Percentiles rank a stretch among this genome's conserved stretches.
These are phyloP conservation scores for Solanum medicagineum DNA, from an alignment of 257 asterid genomes.

Conservation along the genomic window DNA sequence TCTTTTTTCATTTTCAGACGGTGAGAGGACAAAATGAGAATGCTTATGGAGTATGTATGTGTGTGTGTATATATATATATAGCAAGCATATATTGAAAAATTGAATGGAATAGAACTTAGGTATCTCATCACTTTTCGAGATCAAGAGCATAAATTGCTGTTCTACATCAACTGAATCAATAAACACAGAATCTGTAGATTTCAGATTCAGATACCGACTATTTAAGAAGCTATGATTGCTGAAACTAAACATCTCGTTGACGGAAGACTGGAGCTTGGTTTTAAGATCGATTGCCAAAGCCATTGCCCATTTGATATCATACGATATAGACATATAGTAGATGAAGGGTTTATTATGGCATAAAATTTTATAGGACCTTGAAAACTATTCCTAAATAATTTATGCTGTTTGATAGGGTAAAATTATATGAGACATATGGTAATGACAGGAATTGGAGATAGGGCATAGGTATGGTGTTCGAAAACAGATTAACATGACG, in stretches of 20 bases:
- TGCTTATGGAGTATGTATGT: background rate
- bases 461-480: background rate
- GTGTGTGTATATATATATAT: background rate
- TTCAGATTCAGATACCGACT: background rate
- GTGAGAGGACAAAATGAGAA: background rate
- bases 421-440: background rate
- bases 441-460: background rate
- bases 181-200: background rate
- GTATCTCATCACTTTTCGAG: background rate
- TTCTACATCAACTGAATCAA: background rate
- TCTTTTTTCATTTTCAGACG: background rate
- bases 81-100: background rate
- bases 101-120: background rate
- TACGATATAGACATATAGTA: background rate
- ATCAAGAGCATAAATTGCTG: background rate
- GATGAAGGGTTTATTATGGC: background rate
- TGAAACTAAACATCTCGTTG: background rate
- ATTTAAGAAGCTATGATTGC: background rate
- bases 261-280: background rate
- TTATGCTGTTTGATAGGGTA: background rate
- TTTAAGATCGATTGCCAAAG: background rate
- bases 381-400: background rate
- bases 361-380: background rate
- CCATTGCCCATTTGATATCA: background rate
- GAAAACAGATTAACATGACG: background rate